Percentiles rank a stretch among this genome's conserved stretches.
Conservation (phyloP, 2,329 filamentous ascomycete species). For the Phaeoacremonium minimum region DNA sequence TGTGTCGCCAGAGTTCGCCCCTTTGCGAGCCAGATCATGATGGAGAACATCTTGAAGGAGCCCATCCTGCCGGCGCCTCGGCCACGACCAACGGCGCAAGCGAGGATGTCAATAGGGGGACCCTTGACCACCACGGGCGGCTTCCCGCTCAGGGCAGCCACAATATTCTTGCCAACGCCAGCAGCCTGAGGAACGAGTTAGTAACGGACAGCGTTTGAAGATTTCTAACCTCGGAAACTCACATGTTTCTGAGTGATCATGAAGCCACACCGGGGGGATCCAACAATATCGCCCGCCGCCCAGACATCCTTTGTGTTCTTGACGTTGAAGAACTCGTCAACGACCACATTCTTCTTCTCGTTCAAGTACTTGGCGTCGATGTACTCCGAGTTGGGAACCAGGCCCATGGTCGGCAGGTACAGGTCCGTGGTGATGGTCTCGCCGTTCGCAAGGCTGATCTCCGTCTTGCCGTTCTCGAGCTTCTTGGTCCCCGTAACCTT, state of each 20-base stretch:
- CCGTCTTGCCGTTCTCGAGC: conserved; percentile 37
- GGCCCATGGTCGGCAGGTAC: conserved; percentile 53
- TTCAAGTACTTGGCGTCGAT: conserved; percentile 39
- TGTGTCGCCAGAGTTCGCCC: conserved; percentile 44
- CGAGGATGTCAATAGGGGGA: conserved; percentile 42
- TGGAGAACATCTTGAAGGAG: conserved; percentile 42
- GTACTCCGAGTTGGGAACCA: conserved; percentile 51
- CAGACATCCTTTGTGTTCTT: conserved; percentile 39
- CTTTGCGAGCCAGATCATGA: conserved; percentile 47
- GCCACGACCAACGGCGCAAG: conserved; percentile 43
- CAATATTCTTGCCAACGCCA: conserved; percentile 49
- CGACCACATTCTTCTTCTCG: conserved; percentile 36
- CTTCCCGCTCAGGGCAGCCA: conserved; percentile 40
- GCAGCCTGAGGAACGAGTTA: conserved; percentile 26
- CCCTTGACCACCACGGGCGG: conserved; percentile 37
- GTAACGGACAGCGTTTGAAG: neutral
- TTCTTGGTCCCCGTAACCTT: conserved; percentile 30
- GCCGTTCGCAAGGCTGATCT: conserved; percentile 41
- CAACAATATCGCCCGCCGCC: conserved; percentile 50
- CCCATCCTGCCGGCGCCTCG: conserved; percentile 45
- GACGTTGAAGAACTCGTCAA: conserved; percentile 48
- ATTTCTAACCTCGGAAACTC: conserved; percentile 8
- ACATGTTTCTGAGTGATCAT: conserved; percentile 44
- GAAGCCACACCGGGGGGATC: conserved; percentile 40
- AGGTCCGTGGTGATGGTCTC: conserved; percentile 46